phyloP scores from a whole-genome alignment of 768 basidiomycete species.

The Mycena polygramma region DNA sequence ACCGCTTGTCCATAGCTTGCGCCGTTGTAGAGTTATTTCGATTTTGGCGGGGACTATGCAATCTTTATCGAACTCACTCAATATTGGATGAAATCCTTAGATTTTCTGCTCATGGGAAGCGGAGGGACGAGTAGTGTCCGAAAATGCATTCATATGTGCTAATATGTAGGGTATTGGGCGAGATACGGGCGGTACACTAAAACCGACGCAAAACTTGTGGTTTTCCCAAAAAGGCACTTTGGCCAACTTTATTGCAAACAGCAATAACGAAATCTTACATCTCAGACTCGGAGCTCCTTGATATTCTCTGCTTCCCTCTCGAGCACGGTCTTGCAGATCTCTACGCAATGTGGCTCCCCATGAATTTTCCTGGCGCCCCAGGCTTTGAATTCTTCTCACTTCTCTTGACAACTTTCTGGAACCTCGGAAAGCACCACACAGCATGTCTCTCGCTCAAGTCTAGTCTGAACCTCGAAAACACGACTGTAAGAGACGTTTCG shows the following conservation, averaged over 20 bases:
- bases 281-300: too few species aligned
- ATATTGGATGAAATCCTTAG: background rate
- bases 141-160: background rate
- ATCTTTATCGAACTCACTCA: too few species aligned
- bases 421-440: background rate
- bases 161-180: background rate
- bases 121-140: background rate
- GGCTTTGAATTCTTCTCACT: constrained; percentile 12
- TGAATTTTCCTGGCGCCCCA: background rate
- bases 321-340: background rate
- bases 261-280: background rate
- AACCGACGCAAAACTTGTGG: background rate
- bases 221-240: constrained; percentile 3
- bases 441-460: constrained; percentile 25
- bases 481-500: constrained; percentile 22
- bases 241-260: background rate
- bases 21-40: background rate
- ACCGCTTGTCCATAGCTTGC: background rate
- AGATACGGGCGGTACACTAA: background rate
- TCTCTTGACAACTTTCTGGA: constrained; percentile 10
- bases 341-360: background rate
- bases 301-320: too few species aligned
- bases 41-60: background rate
- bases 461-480: constrained; percentile 28
- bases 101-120: background rate